Conservation (phyloP, 768 basidiomycete species). For the Mycena alexandri region DNA sequence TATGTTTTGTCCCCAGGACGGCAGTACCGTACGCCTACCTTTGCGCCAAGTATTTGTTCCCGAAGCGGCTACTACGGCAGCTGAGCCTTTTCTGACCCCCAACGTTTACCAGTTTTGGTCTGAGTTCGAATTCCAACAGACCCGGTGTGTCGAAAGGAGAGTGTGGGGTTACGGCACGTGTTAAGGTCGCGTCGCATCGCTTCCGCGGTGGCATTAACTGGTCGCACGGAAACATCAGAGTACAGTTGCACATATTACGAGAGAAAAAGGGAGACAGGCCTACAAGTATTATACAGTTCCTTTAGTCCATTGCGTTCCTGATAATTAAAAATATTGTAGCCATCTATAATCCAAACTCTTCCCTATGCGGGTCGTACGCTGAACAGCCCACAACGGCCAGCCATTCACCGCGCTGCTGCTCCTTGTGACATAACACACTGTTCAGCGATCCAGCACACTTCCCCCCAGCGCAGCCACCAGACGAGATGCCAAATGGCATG, state of each 20-base stretch:
- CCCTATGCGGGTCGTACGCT: constrained; percentile 52
- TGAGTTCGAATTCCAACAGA: no score
- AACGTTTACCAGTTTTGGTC: no score
- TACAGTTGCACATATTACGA: constrained; percentile 1
- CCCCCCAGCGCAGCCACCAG: constrained; percentile 49
- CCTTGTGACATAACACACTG: constrained; percentile 54
- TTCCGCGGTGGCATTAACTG: background rate
- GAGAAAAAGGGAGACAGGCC: background rate
- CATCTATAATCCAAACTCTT: background rate
- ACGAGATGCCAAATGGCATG: constrained; percentile 43
- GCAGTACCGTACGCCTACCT: no score
- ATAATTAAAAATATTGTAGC: background rate
- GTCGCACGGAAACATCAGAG: background rate
- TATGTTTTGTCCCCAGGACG: no score
- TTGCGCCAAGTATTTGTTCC: no score
- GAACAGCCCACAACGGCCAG: constrained; percentile 61
- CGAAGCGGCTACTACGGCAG: no score
- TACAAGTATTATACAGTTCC: constrained; percentile 11
- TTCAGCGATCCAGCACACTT: constrained; percentile 55
- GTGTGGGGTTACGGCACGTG: no score
- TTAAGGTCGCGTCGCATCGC: no score
- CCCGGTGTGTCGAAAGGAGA: no score
- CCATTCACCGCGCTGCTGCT: constrained; percentile 62
- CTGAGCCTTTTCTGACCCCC: no score
- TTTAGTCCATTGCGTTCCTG: background rate